Evolutionary conservation across 176 grass and related monocot genomes (phyloP).

Genomic region (Zea luxurians): DNA sequence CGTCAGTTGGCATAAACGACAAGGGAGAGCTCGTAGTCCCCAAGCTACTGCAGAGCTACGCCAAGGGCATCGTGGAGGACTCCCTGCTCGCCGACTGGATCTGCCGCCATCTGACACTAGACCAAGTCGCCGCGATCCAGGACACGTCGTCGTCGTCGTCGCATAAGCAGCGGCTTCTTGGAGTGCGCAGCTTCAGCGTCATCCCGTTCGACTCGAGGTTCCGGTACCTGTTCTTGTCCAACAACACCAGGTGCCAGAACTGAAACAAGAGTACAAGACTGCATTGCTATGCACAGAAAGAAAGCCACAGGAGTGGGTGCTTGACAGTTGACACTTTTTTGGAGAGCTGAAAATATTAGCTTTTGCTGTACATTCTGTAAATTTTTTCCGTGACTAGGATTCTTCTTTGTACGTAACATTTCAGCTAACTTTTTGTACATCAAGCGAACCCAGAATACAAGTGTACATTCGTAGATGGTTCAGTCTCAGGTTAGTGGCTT

Average conservation of each 20-base stretch:
- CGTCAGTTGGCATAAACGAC: slow-evolving; percentile 75
- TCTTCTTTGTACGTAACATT: slow-evolving; percentile 35
- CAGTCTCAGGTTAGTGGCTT: not conserved
- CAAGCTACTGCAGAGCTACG: slow-evolving; percentile 71
- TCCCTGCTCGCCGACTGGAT: slow-evolving; percentile 85
- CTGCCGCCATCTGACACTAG: slow-evolving; percentile 69
- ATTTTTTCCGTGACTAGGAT: slow-evolving; percentile 7
- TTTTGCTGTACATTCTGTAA: slow-evolving; percentile 40
- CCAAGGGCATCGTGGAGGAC: slow-evolving; percentile 85
- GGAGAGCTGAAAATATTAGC: not conserved
- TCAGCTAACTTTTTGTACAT: not conserved
- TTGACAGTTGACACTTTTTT: slow-evolving; percentile 1
- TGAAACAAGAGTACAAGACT: not conserved
- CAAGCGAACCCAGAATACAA: not conserved
- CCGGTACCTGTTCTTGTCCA: slow-evolving; percentile 72
- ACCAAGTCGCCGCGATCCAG: slow-evolving; percentile 59
- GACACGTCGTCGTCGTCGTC: slow-evolving; percentile 53
- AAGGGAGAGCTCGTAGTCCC: slow-evolving; percentile 78
- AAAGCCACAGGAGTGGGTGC: not conserved
- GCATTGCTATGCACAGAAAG: slow-evolving; percentile 3
- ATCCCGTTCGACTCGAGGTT: slow-evolving; percentile 77
- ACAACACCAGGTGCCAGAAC: slow-evolving; percentile 18
- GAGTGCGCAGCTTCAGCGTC: slow-evolving; percentile 60
- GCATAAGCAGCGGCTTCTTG: slow-evolving; percentile 65
- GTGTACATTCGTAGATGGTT: not conserved